Percentiles rank a stretch among this genome's conserved stretches.
phyloP scores from a whole-genome alignment of 345 rosid genomes.

The Bruguiera parviflora region DNA sequence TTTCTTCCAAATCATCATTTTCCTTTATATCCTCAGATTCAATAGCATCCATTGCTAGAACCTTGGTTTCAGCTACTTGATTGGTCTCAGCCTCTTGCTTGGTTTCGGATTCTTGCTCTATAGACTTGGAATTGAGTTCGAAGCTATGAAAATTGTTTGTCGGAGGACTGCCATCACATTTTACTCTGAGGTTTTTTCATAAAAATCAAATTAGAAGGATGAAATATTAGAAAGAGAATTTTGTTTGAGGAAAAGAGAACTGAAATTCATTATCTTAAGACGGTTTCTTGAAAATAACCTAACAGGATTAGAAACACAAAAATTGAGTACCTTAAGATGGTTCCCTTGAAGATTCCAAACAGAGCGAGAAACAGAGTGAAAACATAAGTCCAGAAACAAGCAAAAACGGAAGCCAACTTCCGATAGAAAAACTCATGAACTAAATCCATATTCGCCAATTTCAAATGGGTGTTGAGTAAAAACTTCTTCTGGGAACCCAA shows the following conservation, averaged over 20 bases:
- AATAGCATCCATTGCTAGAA: constrained; percentile 2
- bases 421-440: constrained; percentile 20
- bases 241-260: not conserved
- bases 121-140: not conserved
- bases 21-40: constrained; percentile 14
- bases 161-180: constrained; percentile 14
- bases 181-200: constrained; percentile 24
- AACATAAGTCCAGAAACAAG: constrained; percentile 43
- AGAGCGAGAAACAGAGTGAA: constrained; percentile 40
- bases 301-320: too few species aligned
- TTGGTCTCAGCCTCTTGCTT: constrained; percentile 17
- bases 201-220: not conserved
- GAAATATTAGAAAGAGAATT: not conserved
- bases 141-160: constrained; percentile 19
- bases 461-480: constrained; percentile 22
- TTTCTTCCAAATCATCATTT: constrained; percentile 16
- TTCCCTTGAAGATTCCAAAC: constrained; percentile 33
- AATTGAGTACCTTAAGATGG: constrained; percentile 13
- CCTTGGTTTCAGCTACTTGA: constrained; percentile 13
- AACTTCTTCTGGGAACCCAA: constrained; percentile 25
- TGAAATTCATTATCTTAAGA: constrained; percentile 26
- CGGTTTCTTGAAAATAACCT: too few species aligned
- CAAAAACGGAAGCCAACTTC: constrained; percentile 31
- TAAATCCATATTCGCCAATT: constrained; percentile 36
- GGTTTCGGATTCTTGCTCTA: constrained; percentile 20